Evolutionary conservation across 2,329 filamentous ascomycete species (phyloP), one percentile per base, ranked within the genome.

Genomic region (Incumbomyces delicatus): DNA sequence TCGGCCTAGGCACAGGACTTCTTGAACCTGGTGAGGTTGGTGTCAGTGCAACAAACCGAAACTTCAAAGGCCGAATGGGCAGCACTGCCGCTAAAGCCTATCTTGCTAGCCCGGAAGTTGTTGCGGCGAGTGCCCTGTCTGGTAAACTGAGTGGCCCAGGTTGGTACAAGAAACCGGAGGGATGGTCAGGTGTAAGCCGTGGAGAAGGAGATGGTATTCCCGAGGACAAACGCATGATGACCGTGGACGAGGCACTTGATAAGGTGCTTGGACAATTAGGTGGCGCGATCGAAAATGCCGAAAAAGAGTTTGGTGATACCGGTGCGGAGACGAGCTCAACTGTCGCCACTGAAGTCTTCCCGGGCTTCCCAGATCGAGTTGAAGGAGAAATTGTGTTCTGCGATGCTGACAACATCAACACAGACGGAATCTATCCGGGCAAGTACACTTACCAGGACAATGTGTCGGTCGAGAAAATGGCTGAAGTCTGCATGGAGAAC

Each of bases 381-480:
- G 72, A 74, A 7, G 90, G 90, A 17, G 87, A 95, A 64, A 94
- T 96, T 49, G 73, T 94, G 39, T 95, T 92, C 66, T 86, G 79
- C 61, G 86, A 95, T 58, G 79, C 77, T 1, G 84, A 88, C 62
- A 94, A 94, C 66, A 79, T 95, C 62, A 86, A 92, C 67, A 96
- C 90, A 0, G 90, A 96, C 60, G 82, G 77, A 45, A 95, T 96
- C 63, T 96, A 96, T 64, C 85, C 88, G 0, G 87, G 86, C 3
- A 88, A 89, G 61, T 88, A 87, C 64, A 95, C 89, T 0, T 96
- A 96, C 66, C 87, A 94, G 61, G 89, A 96, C 60, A 76, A 85
- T 58, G 74, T 96, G 1, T 69, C 84, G 0, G 71, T 67, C 0
- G 83, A 87, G 51, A 79, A 79, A 47, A 95, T 96, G 90, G 87